These are phyloP conservation scores for Leptographium procerum DNA, from an alignment of 2,329 filamentous ascomycete genomes.

Conservation along the genomic window DNA sequence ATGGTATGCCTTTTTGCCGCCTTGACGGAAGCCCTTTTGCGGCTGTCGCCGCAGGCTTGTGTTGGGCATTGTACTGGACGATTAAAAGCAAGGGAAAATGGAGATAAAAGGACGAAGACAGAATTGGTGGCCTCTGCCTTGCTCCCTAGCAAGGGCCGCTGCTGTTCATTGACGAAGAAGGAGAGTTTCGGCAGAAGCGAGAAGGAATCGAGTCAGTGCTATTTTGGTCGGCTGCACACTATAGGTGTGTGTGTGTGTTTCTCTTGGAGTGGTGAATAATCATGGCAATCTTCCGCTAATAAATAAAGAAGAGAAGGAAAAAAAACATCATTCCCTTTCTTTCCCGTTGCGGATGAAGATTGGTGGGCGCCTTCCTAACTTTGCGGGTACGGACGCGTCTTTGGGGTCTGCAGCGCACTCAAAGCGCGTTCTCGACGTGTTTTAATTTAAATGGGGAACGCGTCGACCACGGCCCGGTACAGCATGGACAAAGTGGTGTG, in stretches of 20 bases:
- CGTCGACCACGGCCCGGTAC: conserved; percentile 1
- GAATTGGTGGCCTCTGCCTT: not conserved
- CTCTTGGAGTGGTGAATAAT: not conserved
- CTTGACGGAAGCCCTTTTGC: conserved; percentile 54
- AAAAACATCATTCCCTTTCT: not conserved
- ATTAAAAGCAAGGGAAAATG: not conserved
- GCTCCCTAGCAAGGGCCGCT: not conserved
- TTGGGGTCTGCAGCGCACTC: no score
- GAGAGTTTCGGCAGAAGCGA: not conserved
- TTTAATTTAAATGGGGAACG: not conserved
- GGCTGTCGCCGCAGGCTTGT: conserved; percentile 44
- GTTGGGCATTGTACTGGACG: conserved; percentile 38
- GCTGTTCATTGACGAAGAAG: not conserved
- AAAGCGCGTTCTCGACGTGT: conserved; percentile 11
- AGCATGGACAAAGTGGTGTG: not conserved
- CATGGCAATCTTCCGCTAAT: not conserved
- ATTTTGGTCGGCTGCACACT: not conserved
- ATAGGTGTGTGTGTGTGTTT: not conserved
- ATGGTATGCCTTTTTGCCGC: conserved; percentile 59
- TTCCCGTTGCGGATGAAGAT: not conserved
- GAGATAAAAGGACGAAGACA: not conserved
- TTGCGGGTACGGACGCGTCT: conserved; percentile 9
- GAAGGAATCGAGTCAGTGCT: not conserved
- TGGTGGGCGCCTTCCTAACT: conserved; percentile 5
- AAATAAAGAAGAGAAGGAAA: not conserved